These are phyloP conservation scores for Cytidiella melzeri DNA, from an alignment of 768 basidiomycete species.

Conservation along the genomic window DNA sequence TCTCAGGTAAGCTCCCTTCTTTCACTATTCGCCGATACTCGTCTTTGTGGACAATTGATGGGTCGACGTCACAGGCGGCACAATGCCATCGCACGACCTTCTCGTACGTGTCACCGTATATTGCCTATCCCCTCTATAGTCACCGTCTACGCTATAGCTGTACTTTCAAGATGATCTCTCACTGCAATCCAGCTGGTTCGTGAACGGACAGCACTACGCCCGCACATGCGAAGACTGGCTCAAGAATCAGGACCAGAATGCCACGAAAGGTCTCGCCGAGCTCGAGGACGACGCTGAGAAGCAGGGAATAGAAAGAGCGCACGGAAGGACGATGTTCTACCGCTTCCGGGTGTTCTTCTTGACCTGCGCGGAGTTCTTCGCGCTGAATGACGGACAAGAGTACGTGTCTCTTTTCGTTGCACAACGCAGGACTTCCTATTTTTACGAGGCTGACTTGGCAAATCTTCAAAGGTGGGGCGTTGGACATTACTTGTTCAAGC, in stretches of 20 bases:
- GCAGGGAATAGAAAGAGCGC: conserved; percentile 40
- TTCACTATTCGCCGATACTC: too few species aligned
- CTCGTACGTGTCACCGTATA: conserved; percentile 29
- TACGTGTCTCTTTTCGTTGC: conserved; percentile 19
- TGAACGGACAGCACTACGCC: conserved; percentile 60
- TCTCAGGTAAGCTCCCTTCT: conserved; percentile 38
- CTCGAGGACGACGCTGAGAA: conserved; percentile 41
- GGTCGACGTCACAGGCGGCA: conserved; percentile 41
- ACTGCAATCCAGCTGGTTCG: conserved; percentile 52
- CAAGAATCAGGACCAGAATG: conserved; percentile 47
- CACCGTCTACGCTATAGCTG: conserved; percentile 25
- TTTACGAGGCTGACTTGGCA: conserved; percentile 11
- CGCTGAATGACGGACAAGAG: conserved; percentile 53
- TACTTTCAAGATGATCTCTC: conserved; percentile 64
- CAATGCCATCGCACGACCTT: conserved; percentile 66
- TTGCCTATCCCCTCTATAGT: neutral
- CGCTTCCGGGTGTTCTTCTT: conserved; percentile 70
- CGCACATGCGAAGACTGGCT: conserved; percentile 65
- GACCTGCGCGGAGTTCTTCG: conserved; percentile 66
- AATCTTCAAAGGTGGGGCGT: conserved; percentile 43
- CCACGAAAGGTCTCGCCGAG: conserved; percentile 41
- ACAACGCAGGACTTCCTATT: neutral
- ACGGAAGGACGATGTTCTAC: conserved; percentile 56
- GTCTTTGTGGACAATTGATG: neutral
- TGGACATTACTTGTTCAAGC: conserved; percentile 50